Conservation (phyloP, 768 basidiomycete species). For the Suillus spraguei region DNA sequence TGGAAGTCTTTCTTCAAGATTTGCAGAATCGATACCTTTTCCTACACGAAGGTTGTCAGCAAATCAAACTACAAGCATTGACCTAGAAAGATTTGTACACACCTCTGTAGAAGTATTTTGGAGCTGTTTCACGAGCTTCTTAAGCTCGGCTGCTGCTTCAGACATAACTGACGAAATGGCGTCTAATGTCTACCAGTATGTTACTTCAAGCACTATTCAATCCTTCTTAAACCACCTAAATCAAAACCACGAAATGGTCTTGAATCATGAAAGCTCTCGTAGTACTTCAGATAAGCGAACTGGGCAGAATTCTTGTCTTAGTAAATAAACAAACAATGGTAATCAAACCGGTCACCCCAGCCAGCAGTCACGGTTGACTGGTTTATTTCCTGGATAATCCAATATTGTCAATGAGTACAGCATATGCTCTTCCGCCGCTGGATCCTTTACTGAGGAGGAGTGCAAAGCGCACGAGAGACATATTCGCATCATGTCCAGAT, state of each 20-base stretch:
- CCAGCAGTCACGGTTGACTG: neutral
- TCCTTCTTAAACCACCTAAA: conserved; percentile 9
- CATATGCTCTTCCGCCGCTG: conserved; percentile 62
- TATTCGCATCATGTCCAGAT: conserved; percentile 69
- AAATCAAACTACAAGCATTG: conserved; percentile 39
- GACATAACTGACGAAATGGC: conserved; percentile 27
- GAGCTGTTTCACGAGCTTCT: conserved; percentile 79
- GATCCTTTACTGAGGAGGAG: conserved; percentile 63
- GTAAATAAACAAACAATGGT: conserved; percentile 23
- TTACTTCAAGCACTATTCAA: conserved; percentile 10
- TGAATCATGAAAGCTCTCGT: conserved; percentile 5
- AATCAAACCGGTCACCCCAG: conserved; percentile 14
- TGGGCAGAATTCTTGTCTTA: neutral
- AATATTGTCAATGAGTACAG: conserved; percentile 31
- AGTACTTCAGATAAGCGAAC: neutral
- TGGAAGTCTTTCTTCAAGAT: conserved; percentile 65
- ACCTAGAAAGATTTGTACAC: conserved; percentile 40
- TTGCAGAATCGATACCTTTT: conserved; percentile 59
- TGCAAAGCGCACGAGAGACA: conserved; percentile 71
- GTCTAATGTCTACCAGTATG: conserved; percentile 26
- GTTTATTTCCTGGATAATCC: neutral
- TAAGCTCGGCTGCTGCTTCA: conserved; percentile 58
- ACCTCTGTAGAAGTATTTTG: conserved; percentile 65
- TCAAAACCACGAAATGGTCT: conserved; percentile 1
- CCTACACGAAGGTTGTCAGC: conserved; percentile 45